Conservation (phyloP, 306 rosid species). For the Fragaria vesca region DNA sequence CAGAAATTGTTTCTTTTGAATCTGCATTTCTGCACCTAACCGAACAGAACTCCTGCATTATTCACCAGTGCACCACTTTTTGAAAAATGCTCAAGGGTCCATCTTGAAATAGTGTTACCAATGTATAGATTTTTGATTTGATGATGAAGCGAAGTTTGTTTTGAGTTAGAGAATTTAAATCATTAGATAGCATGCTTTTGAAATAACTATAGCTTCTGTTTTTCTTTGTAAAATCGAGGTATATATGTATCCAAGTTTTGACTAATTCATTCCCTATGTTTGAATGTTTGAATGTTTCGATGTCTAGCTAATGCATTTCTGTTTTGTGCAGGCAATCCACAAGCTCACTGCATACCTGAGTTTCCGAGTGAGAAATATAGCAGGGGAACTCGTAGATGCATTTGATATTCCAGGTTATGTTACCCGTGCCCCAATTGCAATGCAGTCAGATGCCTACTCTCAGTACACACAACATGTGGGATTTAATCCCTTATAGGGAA, state of each 20-base stretch:
- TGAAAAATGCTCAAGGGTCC: neutral
- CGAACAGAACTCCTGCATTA: neutral
- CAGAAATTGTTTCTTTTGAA: neutral
- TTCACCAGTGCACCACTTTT: neutral
- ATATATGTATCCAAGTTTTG: neutral
- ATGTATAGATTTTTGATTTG: neutral
- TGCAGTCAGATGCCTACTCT: slow-evolving; percentile 77
- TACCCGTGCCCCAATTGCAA: slow-evolving; percentile 86
- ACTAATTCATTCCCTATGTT: slow-evolving; percentile 10
- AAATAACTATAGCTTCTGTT: neutral
- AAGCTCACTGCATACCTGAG: slow-evolving; percentile 77
- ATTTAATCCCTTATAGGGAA: slow-evolving; percentile 34
- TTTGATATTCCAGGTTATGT: slow-evolving; percentile 85
- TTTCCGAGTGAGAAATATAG: slow-evolving; percentile 87
- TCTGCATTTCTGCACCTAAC: neutral
- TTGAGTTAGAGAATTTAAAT: neutral
- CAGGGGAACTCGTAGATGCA: slow-evolving; percentile 75
- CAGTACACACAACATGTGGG: slow-evolving; percentile 77
- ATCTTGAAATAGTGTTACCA: neutral
- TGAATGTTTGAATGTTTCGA: too few relatives aligned
- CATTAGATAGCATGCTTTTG: neutral
- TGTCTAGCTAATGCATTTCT: slow-evolving; percentile 5
- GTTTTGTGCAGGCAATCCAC: slow-evolving; percentile 75
- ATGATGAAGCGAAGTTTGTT: neutral
- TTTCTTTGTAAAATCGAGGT: neutral